phyloP scores from a whole-genome alignment of 108 stramenopile genomes.

The Schizochytrium sp. region DNA sequence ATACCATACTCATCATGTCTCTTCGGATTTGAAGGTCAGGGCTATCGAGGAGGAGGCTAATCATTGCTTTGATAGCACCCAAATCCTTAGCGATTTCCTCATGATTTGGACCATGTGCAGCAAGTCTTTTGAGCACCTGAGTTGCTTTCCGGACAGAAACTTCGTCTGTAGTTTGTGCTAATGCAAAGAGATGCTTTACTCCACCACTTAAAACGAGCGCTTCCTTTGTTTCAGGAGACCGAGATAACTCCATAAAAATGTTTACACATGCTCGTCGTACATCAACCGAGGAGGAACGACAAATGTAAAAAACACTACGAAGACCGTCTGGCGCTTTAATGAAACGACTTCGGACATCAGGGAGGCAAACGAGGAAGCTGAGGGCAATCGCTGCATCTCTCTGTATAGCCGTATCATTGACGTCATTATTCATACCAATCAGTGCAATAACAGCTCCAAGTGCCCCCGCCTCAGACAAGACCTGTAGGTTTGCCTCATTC shows the following conservation, averaged over 20 bases:
- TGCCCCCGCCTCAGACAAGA: constrained; percentile 53
- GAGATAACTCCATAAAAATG: neutral
- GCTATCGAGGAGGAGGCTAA: constrained; percentile 25
- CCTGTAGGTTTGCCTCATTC: constrained; percentile 46
- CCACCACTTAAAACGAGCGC: constrained; percentile 24
- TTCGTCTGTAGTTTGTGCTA: constrained; percentile 15
- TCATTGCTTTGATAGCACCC: neutral
- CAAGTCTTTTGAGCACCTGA: constrained; percentile 25
- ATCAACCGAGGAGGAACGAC: neutral
- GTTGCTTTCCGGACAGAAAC: neutral
- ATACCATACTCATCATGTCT: constrained; percentile 52
- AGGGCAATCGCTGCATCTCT: constrained; percentile 42
- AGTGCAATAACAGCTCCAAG: constrained; percentile 57
- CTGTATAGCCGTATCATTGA: constrained; percentile 9
- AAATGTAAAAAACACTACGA: constrained; percentile 57
- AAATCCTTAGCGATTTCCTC: neutral
- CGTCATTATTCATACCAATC: constrained; percentile 43
- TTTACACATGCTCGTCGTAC: constrained; percentile 28
- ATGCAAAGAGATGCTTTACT: constrained; percentile 41
- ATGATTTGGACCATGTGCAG: constrained; percentile 22
- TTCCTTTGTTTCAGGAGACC: constrained; percentile 4
- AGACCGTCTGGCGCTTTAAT: constrained; percentile 54
- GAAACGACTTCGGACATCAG: constrained; percentile 28
- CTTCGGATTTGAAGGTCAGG: constrained; percentile 6
- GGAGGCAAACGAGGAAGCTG: constrained; percentile 8